Percentiles rank a stretch among this genome's conserved stretches.
phyloP scores from a whole-genome alignment of 163 green algal genomes.

The Scenedesmus sp. region DNA sequence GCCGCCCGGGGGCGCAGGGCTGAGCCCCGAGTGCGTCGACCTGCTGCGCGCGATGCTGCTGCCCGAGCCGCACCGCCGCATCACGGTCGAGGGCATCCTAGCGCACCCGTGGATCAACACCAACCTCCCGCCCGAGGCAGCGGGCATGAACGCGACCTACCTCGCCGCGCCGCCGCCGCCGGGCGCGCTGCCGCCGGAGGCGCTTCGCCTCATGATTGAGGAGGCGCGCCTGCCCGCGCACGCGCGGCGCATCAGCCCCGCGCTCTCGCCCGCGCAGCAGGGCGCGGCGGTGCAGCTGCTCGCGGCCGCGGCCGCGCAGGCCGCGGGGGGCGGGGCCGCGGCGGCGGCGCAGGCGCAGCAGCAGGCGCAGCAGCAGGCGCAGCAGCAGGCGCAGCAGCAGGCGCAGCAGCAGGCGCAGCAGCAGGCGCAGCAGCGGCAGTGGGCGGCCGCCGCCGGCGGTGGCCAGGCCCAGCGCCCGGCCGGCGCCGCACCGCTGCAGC shows the following conservation, averaged over 20 bases:
- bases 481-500: too few relatives aligned
- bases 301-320: not conserved
- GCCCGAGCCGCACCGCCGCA: constrained; percentile 82
- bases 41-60: constrained; percentile 94
- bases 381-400: constrained; percentile 11
- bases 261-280: too few relatives aligned
- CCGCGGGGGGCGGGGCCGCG: not conserved
- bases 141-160: constrained; percentile 28
- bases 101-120: constrained; percentile 88
- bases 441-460: too few relatives aligned
- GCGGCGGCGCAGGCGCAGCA: not conserved
- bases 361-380: constrained; percentile 2
- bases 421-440: not conserved
- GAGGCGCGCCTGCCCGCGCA: not conserved
- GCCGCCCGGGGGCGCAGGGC: too few relatives aligned
- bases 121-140: constrained; percentile 39
- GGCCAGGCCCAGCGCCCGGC: too few relatives aligned
- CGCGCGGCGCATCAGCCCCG: not conserved
- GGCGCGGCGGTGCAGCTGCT: not conserved
- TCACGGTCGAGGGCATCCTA: constrained; percentile 87
- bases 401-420: constrained; percentile 10
- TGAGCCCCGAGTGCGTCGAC: constrained; percentile 91
- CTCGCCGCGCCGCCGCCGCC: not conserved
- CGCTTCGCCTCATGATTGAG: constrained; percentile 15
- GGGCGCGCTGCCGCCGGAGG: constrained; percentile 3